Base-by-base conservation (phyloP, 257 asterid species). In the Plantago ovata region DNA sequence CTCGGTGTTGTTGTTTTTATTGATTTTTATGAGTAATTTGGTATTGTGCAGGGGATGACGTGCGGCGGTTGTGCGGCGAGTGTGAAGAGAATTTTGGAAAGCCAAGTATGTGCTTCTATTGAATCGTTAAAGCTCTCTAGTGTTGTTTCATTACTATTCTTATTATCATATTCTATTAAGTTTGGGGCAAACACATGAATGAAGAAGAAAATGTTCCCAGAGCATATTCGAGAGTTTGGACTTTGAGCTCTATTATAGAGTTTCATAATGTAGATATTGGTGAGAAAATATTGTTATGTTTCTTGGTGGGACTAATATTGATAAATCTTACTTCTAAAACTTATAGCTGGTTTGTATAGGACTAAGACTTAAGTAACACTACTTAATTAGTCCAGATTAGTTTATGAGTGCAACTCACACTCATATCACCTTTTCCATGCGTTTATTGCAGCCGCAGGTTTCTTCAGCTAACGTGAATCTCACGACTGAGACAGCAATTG, bases 381-480 rank as follows among this genome's bases (percentile, higher is more conserved):
- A 45, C 46, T 20, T 55, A 33, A 21, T 58, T 39, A 24, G 62
- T 38, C 58, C 42, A 58, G 47, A 18, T 33, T 39, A 62, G 55
- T 44, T 67, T 59, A 43, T 41, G 51, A 23, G 43, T 46, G 46
- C 20, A 67, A 56, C 48, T 43, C 14, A 12, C 48, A 12, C 8
- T 14, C 16, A 11, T 43, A 43, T 43, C 48, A 43, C 48, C 1
- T 11, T 43, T 42, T 43, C 48, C 16, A 43, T 43, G 48, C 16
- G 13, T 43, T 48, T 18, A 13, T 18, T 67, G 69, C 89, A 93
- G 98, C 91, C 95, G 28, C 95, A 77, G 72, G 98, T 93, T 43
- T 84, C 95, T 66, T 81, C 88, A 45, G 99, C 99, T 54, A 89
- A 78, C 70, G 99, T 93, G 45, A 84, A 93, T 77, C 95, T 86